Percentiles rank a stretch among this genome's conserved stretches.
These are phyloP conservation scores for Poa pratensis DNA, from an alignment of 176 grass and related monocot species.

Conservation along the genomic window DNA sequence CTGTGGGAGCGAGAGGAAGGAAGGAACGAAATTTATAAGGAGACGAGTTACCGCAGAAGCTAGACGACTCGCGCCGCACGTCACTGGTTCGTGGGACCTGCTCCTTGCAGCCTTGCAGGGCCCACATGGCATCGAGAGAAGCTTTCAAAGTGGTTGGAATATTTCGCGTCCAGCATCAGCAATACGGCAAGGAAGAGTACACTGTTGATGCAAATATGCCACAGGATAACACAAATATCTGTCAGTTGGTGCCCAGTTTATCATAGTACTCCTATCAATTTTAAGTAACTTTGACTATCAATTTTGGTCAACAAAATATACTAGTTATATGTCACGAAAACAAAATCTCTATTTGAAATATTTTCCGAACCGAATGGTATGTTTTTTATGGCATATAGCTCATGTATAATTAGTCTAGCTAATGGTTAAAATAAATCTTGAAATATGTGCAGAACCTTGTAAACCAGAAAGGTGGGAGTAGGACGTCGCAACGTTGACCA, in stretches of 20 bases:
- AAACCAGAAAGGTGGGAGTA: neutral
- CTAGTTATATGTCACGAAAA: neutral
- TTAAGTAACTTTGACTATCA: too few species aligned
- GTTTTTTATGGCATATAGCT: neutral
- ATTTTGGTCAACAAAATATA: too few species aligned
- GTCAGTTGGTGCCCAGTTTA: too few species aligned
- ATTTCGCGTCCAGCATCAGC: too few species aligned
- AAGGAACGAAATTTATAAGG: neutral
- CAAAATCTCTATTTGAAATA: neutral
- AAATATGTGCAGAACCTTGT: neutral
- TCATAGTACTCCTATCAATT: too few species aligned
- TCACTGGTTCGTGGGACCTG: neutral
- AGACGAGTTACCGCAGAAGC: neutral
- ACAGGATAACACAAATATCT: too few species aligned
- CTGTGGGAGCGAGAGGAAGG: neutral
- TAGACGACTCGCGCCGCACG: neutral
- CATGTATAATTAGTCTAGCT: neutral
- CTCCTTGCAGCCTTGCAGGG: rapidly evolving
- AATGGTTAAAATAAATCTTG: neutral
- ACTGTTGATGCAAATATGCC: too few species aligned
- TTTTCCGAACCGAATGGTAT: neutral
- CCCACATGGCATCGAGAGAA: too few species aligned
- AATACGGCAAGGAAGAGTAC: too few species aligned
- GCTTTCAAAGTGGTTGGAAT: too few species aligned
- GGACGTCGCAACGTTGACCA: too few species aligned